These are phyloP conservation scores for Plasmodium ovale DNA, from an alignment of 169 alveolate species.

Conservation along the genomic window DNA sequence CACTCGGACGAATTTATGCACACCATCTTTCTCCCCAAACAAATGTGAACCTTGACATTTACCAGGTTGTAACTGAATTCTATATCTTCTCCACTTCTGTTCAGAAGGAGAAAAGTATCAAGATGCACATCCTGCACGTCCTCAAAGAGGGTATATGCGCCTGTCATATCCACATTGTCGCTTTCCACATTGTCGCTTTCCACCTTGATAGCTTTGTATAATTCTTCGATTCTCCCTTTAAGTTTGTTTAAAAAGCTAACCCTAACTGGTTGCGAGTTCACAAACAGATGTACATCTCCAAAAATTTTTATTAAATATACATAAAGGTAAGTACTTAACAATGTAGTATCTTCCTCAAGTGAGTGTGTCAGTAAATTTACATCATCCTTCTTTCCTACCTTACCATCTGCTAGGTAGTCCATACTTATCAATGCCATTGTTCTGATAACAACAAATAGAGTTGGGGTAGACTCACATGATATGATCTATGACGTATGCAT, in stretches of 20 bases:
- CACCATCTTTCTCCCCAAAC: neutral
- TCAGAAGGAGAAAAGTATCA: constrained; percentile 12
- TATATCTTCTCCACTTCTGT: constrained; percentile 26
- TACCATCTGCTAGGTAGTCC: too few relatives aligned
- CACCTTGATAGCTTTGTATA: neutral
- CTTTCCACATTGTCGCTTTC: neutral
- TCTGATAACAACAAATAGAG: too few relatives aligned
- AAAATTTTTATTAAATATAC: constrained; percentile 22
- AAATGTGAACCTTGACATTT: constrained; percentile 1
- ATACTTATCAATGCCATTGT: too few relatives aligned
- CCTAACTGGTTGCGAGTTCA: constrained; percentile 25
- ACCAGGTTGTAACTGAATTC: constrained; percentile 27
- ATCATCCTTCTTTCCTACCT: neutral
- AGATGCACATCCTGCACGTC: constrained; percentile 15
- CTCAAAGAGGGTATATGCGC: neutral
- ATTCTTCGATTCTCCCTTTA: neutral
- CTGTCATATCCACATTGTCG: neutral
- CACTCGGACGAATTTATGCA: constrained; percentile 24
- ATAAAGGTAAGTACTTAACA: constrained; percentile 36
- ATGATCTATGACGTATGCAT: too few relatives aligned
- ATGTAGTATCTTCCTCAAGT: constrained; percentile 15
- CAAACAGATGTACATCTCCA: neutral
- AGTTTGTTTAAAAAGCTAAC: constrained; percentile 4
- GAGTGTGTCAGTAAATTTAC: neutral
- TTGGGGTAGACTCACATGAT: too few relatives aligned